Evolutionary conservation across 352 stramenopile genomes (phyloP).

Genomic region (Globisporangium cederbergense): DNA sequence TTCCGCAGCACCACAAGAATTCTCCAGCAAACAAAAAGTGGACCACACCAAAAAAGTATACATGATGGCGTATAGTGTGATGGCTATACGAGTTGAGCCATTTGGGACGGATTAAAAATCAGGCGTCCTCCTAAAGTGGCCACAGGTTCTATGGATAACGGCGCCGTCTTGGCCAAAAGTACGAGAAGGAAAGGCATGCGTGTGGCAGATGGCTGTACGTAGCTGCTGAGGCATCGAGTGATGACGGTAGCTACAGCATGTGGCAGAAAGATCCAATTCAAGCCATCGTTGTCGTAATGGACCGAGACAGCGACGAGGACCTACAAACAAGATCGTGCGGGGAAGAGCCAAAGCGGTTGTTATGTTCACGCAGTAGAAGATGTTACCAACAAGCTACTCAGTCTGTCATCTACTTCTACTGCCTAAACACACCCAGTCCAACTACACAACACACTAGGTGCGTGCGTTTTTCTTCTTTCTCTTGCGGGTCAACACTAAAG

Average conservation of each 20-base stretch:
- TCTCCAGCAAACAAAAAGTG: background rate
- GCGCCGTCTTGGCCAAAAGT: no score
- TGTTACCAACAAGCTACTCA: no score
- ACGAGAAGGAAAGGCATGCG: background rate
- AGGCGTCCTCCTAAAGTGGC: background rate
- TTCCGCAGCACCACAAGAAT: constrained; percentile 11
- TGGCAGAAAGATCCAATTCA: no score
- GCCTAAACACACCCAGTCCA: no score
- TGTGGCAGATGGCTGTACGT: background rate
- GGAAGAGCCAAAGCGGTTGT: background rate
- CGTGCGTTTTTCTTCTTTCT: background rate
- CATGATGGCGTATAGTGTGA: background rate
- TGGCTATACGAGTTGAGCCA: background rate
- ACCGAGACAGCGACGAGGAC: no score
- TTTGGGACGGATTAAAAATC: background rate
- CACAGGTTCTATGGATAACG: no score
- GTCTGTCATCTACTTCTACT: no score
- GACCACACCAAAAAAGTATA: background rate
- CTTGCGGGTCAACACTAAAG: background rate
- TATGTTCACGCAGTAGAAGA: background rate
- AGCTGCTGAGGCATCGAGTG: background rate
- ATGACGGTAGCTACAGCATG: background rate
- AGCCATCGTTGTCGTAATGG: no score
- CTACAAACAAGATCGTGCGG: no score
- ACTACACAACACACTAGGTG: no score